A percentile compares a stretch with the other conserved stretches of the same genome.
Evolutionary conservation across 257 asterid species (phyloP).

Genomic region (Oldenlandia corymbosa): DNA sequence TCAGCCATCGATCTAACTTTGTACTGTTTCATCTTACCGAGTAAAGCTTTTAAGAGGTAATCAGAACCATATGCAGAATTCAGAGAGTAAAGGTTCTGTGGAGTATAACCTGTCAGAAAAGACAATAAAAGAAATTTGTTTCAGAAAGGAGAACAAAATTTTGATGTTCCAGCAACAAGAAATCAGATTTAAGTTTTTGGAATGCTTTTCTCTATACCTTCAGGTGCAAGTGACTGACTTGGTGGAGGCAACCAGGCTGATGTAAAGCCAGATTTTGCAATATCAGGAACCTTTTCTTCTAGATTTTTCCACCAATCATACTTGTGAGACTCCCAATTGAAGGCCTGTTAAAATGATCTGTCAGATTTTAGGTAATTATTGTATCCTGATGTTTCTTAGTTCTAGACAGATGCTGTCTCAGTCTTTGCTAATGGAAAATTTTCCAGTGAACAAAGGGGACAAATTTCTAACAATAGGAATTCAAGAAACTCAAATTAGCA

Average conservation of each 20-base stretch:
- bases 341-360: slow-evolving; percentile 55
- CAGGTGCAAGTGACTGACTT: slow-evolving; percentile 63
- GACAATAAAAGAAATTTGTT: slow-evolving; percentile 12
- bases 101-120: slow-evolving; percentile 67
- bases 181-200: neutral
- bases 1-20: slow-evolving; percentile 96
- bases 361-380: slow-evolving; percentile 8
- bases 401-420: neutral
- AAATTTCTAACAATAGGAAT: neutral
- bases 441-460: neutral
- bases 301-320: slow-evolving; percentile 88
- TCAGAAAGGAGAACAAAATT: slow-evolving; percentile 10
- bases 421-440: neutral
- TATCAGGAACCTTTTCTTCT: slow-evolving; percentile 77
- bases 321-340: slow-evolving; percentile 94
- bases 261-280: slow-evolving; percentile 83
- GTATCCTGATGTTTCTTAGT: neutral
- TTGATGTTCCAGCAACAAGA: neutral
- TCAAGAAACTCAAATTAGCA: neutral
- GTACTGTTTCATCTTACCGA: slow-evolving; percentile 72
- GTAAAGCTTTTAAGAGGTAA: slow-evolving; percentile 58
- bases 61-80: slow-evolving; percentile 88
- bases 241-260: slow-evolving; percentile 97
- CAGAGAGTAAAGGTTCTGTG: slow-evolving; percentile 82
- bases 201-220: slow-evolving; percentile 45